Evolutionary conservation across 495 filamentous ascomycete species (phyloP), one percentile per base, ranked within the genome.

Genomic region (Neohortaea acidophila): DNA sequence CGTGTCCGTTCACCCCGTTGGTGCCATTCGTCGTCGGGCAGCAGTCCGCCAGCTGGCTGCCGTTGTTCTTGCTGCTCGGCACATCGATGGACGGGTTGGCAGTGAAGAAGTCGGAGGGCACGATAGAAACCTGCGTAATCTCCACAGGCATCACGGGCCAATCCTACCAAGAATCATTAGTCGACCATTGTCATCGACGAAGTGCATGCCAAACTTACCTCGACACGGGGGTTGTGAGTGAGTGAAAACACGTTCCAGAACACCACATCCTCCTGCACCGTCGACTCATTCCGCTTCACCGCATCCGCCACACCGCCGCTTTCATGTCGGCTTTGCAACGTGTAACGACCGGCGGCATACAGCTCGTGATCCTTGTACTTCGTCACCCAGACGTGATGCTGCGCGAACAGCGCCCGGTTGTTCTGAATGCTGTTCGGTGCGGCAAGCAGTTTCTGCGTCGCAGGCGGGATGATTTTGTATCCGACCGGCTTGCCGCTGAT

Each of bases 201-300:
- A 35, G 29, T 25, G 26, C 31, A 41, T 28, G 18, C n/a, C 9
- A 11, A 9, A 62, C 61, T 61, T 29, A 51, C 56, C 42, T 74
- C 72, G 9, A 71, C 62, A 12, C 72, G 49, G 0, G 72, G 70
- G 26, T 71, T 70, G 38, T 76, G 74, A 14, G 62, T 76, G 23
- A 76, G 53, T 10, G 72, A 71, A 54, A 79, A 77, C 6, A 64
- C 58, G 20, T 61, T 65, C 74, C 74, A 79, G 6, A 79, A 48
- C 4, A 79, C 70, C 7, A 74, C 60, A 58, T 68, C 64, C 21
- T 56, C 56, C 45, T 67, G 56, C 27, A 54, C 48, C 8, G 60
- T 53, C 31, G 53, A 44, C 10, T 68, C 63, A 4, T 58, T 52
- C 22, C 65, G 40, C 27, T 52, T 53, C 8, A 49, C 61, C 44